Conservation (phyloP, 768 basidiomycete genomes). For the Terana coerulea region DNA sequence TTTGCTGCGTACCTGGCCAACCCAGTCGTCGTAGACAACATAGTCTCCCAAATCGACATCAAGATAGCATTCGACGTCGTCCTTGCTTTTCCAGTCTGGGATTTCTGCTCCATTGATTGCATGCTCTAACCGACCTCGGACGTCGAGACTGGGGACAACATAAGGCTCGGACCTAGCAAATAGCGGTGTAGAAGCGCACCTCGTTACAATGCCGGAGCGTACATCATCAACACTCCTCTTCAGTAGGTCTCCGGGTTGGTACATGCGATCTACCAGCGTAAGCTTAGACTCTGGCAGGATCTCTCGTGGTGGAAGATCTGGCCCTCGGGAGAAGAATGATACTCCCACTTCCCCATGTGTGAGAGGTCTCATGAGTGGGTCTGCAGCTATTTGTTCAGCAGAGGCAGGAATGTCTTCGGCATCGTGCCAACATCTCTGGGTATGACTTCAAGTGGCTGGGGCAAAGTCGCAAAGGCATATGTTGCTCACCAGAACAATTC, state of each 20-base stretch:
- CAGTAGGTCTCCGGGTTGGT: slow-evolving; percentile 78
- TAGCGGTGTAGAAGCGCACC: slow-evolving; percentile 12
- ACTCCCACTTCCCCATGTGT: slow-evolving; percentile 80
- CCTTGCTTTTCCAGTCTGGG: slow-evolving; percentile 57
- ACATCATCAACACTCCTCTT: slow-evolving; percentile 75
- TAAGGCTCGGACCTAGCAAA: background rate
- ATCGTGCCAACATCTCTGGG: slow-evolving; percentile 86
- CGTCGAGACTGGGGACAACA: slow-evolving; percentile 35
- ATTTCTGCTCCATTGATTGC: slow-evolving; percentile 60
- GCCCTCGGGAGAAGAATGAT: slow-evolving; percentile 53
- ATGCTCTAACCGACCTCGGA: slow-evolving; percentile 69
- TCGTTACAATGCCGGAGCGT: slow-evolving; percentile 70
- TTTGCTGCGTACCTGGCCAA: slow-evolving; percentile 84
- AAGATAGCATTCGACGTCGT: slow-evolving; percentile 52
- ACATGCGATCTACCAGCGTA: slow-evolving; percentile 67
- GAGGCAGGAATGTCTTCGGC: slow-evolving; percentile 62
- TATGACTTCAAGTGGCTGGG: background rate
- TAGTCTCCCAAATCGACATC: slow-evolving; percentile 77
- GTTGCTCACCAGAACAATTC: slow-evolving; percentile 11
- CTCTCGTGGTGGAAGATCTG: slow-evolving; percentile 38
- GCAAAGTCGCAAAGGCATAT: background rate
- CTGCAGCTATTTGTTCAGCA: slow-evolving; percentile 35
- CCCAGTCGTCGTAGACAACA: slow-evolving; percentile 81
- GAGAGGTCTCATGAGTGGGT: slow-evolving; percentile 76
- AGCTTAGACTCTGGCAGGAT: slow-evolving; percentile 71